phyloP scores from a whole-genome alignment of 352 stramenopile genomes.

The Phytophthora pistaciae region DNA sequence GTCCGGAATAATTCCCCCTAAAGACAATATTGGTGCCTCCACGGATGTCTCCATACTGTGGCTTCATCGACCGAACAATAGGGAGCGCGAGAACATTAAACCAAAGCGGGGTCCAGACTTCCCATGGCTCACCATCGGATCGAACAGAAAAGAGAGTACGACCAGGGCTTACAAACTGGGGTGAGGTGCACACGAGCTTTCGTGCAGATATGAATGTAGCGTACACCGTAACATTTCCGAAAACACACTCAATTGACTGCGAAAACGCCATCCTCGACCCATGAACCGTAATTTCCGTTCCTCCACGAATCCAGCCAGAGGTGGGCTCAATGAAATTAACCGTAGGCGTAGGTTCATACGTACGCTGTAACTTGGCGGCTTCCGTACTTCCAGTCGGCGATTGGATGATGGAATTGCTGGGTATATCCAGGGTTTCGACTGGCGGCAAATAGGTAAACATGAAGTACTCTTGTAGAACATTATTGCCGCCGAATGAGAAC shows the following conservation, averaged over 20 bases:
- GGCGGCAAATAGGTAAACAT: conserved; percentile 32
- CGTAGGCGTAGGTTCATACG: conserved; percentile 11
- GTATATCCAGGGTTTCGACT: background rate
- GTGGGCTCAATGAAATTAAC: conserved; percentile 36
- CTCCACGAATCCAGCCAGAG: conserved; percentile 47
- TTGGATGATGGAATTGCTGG: background rate
- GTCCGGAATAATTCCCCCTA: conserved; percentile 34
- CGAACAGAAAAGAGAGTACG: conserved; percentile 25
- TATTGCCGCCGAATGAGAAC: conserved; percentile 37
- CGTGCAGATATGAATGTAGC: conserved; percentile 36
- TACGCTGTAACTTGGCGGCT: background rate
- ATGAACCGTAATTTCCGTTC: conserved; percentile 37
- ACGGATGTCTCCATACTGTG: conserved; percentile 25
- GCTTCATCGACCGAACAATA: conserved; percentile 27
- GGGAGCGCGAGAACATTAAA: conserved; percentile 38
- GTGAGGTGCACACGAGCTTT: conserved; percentile 41
- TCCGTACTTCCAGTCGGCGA: background rate
- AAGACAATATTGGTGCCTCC: conserved; percentile 45
- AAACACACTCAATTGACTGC: conserved; percentile 38
- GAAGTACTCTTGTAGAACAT: conserved; percentile 23
- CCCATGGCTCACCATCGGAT: conserved; percentile 20
- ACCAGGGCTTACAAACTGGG: conserved; percentile 16
- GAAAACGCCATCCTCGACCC: conserved; percentile 37
- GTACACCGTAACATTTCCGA: conserved; percentile 33
- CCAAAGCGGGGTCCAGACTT: conserved; percentile 11